Conservation (phyloP, 306 rosid species). For the Ormosia emarginata region DNA sequence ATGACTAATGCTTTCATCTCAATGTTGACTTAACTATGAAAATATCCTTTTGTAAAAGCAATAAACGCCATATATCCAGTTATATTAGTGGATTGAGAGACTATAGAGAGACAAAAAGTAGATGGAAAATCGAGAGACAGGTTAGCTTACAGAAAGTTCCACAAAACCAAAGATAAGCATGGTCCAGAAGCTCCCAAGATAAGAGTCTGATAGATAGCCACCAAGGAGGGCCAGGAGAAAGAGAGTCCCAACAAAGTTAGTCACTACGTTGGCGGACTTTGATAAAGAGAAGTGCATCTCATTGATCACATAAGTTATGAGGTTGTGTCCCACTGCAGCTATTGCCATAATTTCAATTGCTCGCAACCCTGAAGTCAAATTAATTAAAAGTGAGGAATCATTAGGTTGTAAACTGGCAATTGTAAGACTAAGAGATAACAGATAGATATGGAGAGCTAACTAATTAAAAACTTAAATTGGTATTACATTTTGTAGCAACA, state of each 20-base stretch:
- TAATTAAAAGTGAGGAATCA: neutral
- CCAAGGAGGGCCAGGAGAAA: slow-evolving; percentile 91
- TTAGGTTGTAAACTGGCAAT: no score
- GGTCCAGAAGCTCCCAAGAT: slow-evolving; percentile 95
- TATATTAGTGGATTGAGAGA: neutral
- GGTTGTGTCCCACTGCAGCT: slow-evolving; percentile 99
- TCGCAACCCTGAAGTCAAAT: slow-evolving; percentile 64
- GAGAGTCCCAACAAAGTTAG: slow-evolving; percentile 94
- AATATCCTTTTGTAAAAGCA: neutral
- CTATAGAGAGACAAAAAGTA: neutral
- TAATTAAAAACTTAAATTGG: no score
- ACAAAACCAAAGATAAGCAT: slow-evolving; percentile 86
- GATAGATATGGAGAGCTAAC: neutral
- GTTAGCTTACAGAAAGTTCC: slow-evolving; percentile 73
- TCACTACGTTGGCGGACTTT: slow-evolving; percentile 77
- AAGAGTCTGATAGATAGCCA: slow-evolving; percentile 89
- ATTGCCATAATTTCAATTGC: slow-evolving; percentile 95
- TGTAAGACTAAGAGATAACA: neutral
- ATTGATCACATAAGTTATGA: slow-evolving; percentile 80
- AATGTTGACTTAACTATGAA: neutral
- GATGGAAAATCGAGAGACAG: neutral
- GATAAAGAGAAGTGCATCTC: slow-evolving; percentile 94
- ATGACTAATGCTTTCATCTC: neutral
- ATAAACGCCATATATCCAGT: neutral
- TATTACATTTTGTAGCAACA: no score